These are phyloP conservation scores for Fusarium compactum DNA, from an alignment of 2,329 filamentous ascomycete genomes.

Conservation along the genomic window DNA sequence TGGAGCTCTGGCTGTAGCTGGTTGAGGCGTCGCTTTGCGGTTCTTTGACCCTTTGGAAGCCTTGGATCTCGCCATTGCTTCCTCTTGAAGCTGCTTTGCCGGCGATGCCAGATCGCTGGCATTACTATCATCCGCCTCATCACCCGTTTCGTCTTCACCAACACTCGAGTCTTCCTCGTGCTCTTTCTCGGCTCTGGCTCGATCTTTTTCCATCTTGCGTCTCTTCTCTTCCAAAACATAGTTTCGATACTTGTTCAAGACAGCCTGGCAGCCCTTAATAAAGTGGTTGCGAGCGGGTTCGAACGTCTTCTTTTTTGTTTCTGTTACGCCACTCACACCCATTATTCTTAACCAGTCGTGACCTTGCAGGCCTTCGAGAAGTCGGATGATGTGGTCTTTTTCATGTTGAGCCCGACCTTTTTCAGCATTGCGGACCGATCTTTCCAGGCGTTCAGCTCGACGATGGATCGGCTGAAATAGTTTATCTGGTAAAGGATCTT, in stretches of 20 bases:
- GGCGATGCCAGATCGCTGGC: constrained; percentile 59
- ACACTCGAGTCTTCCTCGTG: constrained; percentile 50
- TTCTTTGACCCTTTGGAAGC: constrained; percentile 52
- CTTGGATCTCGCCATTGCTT: constrained; percentile 69
- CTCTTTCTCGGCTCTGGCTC: constrained; percentile 53
- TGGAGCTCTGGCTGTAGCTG: constrained; percentile 29
- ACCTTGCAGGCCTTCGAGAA: constrained; percentile 85
- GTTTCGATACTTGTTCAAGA: constrained; percentile 86
- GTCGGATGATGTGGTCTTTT: constrained; percentile 71
- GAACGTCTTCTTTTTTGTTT: constrained; percentile 86
- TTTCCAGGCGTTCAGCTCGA: constrained; percentile 70
- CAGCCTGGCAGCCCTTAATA: constrained; percentile 81
- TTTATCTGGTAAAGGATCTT: constrained; percentile 69
- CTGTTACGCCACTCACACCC: constrained; percentile 87
- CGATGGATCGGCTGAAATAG: constrained; percentile 67
- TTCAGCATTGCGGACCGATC: constrained; percentile 72
- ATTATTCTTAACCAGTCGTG: constrained; percentile 94
- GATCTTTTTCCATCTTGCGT: constrained; percentile 80
- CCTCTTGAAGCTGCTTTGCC: constrained; percentile 80
- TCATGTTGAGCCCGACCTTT: constrained; percentile 75
- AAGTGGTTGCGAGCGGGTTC: constrained; percentile 89
- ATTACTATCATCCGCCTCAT: constrained; percentile 67
- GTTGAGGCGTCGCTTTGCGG: constrained; percentile 47
- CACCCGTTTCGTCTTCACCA: constrained; percentile 45
- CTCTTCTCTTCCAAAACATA: constrained; percentile 94